These are phyloP conservation scores for Tulasnella sp. DNA, from an alignment of 768 basidiomycete genomes.

Conservation along the genomic window DNA sequence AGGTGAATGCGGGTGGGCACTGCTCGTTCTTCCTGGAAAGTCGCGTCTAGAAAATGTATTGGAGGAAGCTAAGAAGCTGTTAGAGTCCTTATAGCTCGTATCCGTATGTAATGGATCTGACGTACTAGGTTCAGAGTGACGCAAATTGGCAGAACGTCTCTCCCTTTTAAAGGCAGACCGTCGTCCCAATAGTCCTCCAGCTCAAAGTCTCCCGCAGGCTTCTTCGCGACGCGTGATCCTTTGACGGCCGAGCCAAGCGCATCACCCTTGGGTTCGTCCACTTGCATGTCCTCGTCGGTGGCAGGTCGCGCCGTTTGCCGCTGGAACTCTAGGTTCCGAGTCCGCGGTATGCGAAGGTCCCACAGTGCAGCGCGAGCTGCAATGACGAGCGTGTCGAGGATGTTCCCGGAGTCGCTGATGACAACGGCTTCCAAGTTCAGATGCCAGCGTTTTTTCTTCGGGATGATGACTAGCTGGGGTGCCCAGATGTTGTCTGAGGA, in stretches of 20 bases:
- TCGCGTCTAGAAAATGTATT: slow-evolving; percentile 64
- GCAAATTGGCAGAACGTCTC: slow-evolving; percentile 62
- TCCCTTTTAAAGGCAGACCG: slow-evolving; percentile 51
- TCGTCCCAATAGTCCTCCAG: slow-evolving; percentile 82
- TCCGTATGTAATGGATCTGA: slow-evolving; percentile 10
- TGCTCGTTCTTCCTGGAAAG: slow-evolving; percentile 56
- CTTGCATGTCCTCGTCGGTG: slow-evolving; percentile 23
- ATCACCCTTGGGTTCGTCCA: neutral
- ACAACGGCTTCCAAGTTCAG: slow-evolving; percentile 61
- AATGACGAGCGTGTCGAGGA: slow-evolving; percentile 68
- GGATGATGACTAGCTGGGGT: slow-evolving; percentile 44
- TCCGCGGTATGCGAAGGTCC: slow-evolving; percentile 70
- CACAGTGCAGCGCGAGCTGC: slow-evolving; percentile 68
- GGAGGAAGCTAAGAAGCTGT: slow-evolving; percentile 37
- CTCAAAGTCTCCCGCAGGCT: slow-evolving; percentile 64
- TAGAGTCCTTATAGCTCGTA: neutral
- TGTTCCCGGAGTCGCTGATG: slow-evolving; percentile 61
- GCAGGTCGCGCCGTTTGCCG: neutral
- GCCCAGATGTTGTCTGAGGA: slow-evolving; percentile 42
- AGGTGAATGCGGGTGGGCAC: slow-evolving; percentile 48
- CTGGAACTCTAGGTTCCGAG: slow-evolving; percentile 48
- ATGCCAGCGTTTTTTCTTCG: slow-evolving; percentile 60
- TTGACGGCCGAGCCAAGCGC: slow-evolving; percentile 4
- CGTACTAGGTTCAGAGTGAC: slow-evolving; percentile 68
- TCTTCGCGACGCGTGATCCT: neutral